A percentile compares a stretch with the other conserved stretches of the same genome.
Conservation (phyloP, 2,329 filamentous ascomycete genomes). For the Alternaria ventricosa region DNA sequence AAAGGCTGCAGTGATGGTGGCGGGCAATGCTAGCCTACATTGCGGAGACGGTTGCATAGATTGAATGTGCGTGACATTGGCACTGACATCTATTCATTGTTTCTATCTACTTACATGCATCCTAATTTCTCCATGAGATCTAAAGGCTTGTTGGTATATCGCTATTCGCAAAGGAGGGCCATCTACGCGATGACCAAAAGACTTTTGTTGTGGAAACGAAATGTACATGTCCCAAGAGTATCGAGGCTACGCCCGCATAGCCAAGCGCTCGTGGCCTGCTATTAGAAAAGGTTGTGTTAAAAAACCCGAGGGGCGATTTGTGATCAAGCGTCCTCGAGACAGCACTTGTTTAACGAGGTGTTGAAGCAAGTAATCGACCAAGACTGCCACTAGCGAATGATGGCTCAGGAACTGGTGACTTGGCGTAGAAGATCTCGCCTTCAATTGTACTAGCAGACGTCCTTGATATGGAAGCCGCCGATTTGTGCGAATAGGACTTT, state of each 20-base stretch:
- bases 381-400: conserved; percentile 48
- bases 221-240: not conserved
- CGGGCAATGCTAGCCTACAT: not conserved
- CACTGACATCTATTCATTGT: not conserved
- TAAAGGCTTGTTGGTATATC: conserved; percentile 1
- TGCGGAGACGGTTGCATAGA: not conserved
- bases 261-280: not conserved
- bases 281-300: conserved; percentile 1
- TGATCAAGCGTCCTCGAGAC: not conserved
- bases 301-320: not conserved
- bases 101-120: not conserved
- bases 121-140: not conserved
- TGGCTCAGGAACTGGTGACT: conserved; percentile 40
- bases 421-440: conserved; percentile 48
- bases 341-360: conserved; percentile 16
- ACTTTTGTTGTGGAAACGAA: not conserved
- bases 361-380: conserved; percentile 44
- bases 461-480: conserved; percentile 36
- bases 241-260: conserved; percentile 7
- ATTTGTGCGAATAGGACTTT: conserved; percentile 44
- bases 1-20: not conserved
- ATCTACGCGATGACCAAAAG: not conserved
- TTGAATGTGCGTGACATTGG: not conserved
- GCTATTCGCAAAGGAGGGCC: not conserved
- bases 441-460: conserved; percentile 45